phyloP scores from a whole-genome alignment of 371 early-diverging fungal genomes.

The Dichotomocladium elegans region DNA sequence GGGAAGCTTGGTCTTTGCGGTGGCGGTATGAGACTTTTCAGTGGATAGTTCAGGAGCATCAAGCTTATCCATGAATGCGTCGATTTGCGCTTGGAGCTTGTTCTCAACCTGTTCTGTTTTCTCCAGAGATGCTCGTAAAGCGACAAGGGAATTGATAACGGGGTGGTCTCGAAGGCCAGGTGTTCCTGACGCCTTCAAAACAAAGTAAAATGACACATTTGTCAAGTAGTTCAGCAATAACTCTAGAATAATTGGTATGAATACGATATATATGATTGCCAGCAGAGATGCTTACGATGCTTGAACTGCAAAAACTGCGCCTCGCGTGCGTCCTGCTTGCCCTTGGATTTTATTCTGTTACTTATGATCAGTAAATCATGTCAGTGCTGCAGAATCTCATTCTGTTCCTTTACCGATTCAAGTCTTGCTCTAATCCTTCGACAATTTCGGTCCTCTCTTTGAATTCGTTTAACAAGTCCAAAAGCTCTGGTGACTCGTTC shows the following conservation, averaged over 20 bases:
- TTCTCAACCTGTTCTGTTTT: conserved; percentile 67
- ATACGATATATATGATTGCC: background rate
- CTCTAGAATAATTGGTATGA: conserved; percentile 19
- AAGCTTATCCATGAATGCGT: conserved; percentile 20
- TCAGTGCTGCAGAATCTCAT: too few species aligned
- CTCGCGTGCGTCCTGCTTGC: conserved; percentile 10
- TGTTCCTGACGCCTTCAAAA: conserved; percentile 65
- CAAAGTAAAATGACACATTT: conserved; percentile 88
- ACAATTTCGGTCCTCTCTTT: conserved; percentile 53
- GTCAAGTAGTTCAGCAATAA: conserved; percentile 71
- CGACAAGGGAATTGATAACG: conserved; percentile 75
- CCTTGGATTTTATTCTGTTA: conserved; percentile 14
- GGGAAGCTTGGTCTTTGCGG: conserved; percentile 2
- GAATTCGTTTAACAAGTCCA: conserved; percentile 74
- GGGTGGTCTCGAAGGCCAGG: conserved; percentile 74
- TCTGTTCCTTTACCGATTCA: too few species aligned
- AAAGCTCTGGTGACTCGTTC: conserved; percentile 79
- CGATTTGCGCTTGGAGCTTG: conserved; percentile 39
- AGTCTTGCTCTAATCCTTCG: conserved; percentile 28
- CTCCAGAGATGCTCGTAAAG: conserved; percentile 64
- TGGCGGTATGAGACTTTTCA: background rate
- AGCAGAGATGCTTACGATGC: conserved; percentile 35
- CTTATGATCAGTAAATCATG: too few species aligned
- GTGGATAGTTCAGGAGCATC: conserved; percentile 2
- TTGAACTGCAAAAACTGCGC: conserved; percentile 49